These are phyloP conservation scores for Cyberlindnera xishuangbannaensis DNA, from an alignment of 805 yeast genomes.

Conservation along the genomic window DNA sequence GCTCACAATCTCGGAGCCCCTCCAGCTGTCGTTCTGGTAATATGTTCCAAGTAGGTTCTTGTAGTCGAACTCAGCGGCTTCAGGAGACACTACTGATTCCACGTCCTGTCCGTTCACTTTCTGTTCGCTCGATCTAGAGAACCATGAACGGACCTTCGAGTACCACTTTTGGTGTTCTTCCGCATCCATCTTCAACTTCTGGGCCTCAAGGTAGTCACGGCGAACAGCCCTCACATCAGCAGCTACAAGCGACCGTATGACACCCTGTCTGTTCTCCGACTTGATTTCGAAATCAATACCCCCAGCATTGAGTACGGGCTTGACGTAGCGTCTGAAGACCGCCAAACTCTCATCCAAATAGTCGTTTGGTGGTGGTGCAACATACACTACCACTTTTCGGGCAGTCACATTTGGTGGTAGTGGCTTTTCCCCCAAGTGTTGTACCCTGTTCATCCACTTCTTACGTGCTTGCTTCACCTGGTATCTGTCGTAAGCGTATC, in stretches of 20 bases:
- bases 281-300: slow-evolving; percentile 79
- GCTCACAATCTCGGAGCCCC: slow-evolving; percentile 26
- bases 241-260: slow-evolving; percentile 76
- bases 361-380: slow-evolving; percentile 98
- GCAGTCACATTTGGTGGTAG: slow-evolving; percentile 48
- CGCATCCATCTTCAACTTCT: slow-evolving; percentile 16
- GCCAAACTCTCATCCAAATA: slow-evolving; percentile 67
- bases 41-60: slow-evolving; percentile 57
- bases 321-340: slow-evolving; percentile 71
- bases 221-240: slow-evolving; percentile 72
- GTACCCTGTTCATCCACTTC: slow-evolving; percentile 58
- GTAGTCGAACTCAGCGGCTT: slow-evolving; percentile 30
- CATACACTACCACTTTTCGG: slow-evolving; percentile 71
- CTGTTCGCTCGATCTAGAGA: slow-evolving; percentile 2
- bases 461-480: slow-evolving; percentile 62
- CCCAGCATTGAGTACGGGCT: slow-evolving; percentile 79
- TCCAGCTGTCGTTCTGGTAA: slow-evolving; percentile 24
- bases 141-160: slow-evolving; percentile 14
- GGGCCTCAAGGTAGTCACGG: slow-evolving; percentile 33
- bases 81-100: too few relatives aligned
- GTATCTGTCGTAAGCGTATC: slow-evolving; percentile 70
- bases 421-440: slow-evolving; percentile 43
- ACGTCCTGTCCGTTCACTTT: too few relatives aligned
- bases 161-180: slow-evolving; percentile 18
- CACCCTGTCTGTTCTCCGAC: slow-evolving; percentile 83